Base-by-base conservation (phyloP, 306 rosid genomes). In the Luffa acutangula region DNA sequence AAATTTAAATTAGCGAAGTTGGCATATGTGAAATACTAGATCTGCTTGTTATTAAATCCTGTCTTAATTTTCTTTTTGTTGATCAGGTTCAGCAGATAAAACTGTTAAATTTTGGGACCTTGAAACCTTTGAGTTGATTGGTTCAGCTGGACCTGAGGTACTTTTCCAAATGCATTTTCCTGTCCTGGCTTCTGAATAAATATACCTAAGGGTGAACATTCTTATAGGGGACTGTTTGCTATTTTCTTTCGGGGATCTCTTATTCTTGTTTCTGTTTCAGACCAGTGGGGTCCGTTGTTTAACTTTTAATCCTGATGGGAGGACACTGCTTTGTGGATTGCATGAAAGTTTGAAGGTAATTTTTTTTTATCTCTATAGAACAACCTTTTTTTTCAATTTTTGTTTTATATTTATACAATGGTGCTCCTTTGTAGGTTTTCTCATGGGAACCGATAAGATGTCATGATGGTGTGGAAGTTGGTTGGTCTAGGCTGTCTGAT, bases 61-160 rank as follows among this genome's bases (percentile, higher is more conserved):
- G 58, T 53, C 39, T 37, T 64, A 20, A 9, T 70, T 75, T 76
- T 82, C 82, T 85, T 52, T 80, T 66, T 64, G 53, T 57, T 37
- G 56, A 76, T 81, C 83, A 95, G 99, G 99, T 80, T 95, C 99
- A 36, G 90, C 99, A 13, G 99, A 95, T 82, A 90, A 96, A 87
- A 91, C 98, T 13, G 99, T 93, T 79, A 95, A 95, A 88, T 95
- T 93, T 85, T 95, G 99, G 99, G 99, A 95, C 89, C 99, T 95
- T 60, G 99, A 95, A 88, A 90, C 99, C 80, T 95, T 95, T 85
- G 99, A 95, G 89, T 92, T 95, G 77, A 95, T 95, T 90, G 99
- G 99, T 85, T 95, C 99, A 46, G 89, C 94, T 84, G 97, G 94
- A 85, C 97, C 99, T 34, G 99, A 95, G 99, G 99, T 95, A 89